Conservation (phyloP, 2,329 filamentous ascomycete genomes). For the Paraphaeosphaeria sporulosa region DNA sequence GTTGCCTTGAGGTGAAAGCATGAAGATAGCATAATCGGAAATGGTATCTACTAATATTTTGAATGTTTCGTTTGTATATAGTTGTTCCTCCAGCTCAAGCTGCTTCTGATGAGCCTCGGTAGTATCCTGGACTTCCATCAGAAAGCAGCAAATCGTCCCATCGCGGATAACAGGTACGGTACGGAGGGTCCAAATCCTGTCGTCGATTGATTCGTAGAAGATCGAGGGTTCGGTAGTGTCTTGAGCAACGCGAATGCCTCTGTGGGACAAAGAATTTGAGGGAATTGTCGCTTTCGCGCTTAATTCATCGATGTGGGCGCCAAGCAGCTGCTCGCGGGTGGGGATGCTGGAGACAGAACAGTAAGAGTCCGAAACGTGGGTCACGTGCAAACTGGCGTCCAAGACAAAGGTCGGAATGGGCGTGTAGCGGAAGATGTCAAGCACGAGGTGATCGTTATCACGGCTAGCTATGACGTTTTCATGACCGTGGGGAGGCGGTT, state of each 20-base stretch:
- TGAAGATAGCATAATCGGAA: conserved; percentile 70
- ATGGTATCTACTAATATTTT: conserved; percentile 68
- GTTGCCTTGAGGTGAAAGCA: conserved; percentile 64
- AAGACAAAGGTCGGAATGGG: conserved; percentile 47
- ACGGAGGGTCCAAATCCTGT: conserved; percentile 46
- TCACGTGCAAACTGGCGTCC: conserved; percentile 62
- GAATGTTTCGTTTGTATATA: conserved; percentile 62
- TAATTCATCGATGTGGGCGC: conserved; percentile 51
- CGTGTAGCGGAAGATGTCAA: conserved; percentile 49
- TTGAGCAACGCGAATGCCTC: conserved; percentile 49
- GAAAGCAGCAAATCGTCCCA: conserved; percentile 49
- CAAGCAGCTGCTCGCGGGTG: conserved; percentile 46
- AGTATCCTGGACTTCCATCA: conserved; percentile 53
- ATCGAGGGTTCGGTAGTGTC: conserved; percentile 45
- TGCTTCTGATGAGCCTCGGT: conserved; percentile 44
- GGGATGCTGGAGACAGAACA: conserved; percentile 41
- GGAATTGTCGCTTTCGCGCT: conserved; percentile 46
- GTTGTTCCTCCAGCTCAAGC: conserved; percentile 51
- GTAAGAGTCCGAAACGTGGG: conserved; percentile 55
- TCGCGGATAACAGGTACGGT: conserved; percentile 54
- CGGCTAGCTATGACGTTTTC: not conserved
- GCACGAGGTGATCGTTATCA: conserved; percentile 17
- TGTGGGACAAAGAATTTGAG: conserved; percentile 45
- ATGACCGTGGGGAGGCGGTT: conserved; percentile 20
- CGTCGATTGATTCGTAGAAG: conserved; percentile 40